These are phyloP conservation scores for Alternaria sp. DNA, from an alignment of 2,329 filamentous ascomycete genomes.

Conservation along the genomic window DNA sequence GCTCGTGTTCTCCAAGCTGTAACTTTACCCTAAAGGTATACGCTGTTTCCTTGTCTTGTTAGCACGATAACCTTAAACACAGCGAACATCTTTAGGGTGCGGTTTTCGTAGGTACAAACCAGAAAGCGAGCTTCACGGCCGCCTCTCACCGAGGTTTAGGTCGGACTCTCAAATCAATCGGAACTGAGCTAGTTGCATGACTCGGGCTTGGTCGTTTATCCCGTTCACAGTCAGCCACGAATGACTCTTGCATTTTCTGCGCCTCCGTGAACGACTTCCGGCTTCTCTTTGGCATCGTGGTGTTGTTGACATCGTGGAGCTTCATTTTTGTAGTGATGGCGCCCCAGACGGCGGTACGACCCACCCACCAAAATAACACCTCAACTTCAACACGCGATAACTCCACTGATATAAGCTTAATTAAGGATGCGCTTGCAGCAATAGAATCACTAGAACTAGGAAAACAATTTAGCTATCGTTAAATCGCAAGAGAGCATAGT, in stretches of 20 bases:
- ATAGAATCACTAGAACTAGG: too few species aligned
- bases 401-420: too few species aligned
- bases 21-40: not conserved
- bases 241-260: conserved; percentile 7
- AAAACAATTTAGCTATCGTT: too few species aligned
- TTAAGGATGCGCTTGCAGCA: too few species aligned
- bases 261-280: not conserved
- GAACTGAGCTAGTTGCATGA: conserved; percentile 11
- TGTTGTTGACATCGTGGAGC: conserved; percentile 6
- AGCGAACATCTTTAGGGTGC: not conserved
- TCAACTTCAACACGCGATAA: too few species aligned
- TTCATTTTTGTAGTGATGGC: conserved; percentile 6
- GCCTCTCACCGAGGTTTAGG: conserved; percentile 3
- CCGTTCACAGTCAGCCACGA: not conserved
- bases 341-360: too few species aligned
- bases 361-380: too few species aligned
- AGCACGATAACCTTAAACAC: not conserved
- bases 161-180: conserved; percentile 17
- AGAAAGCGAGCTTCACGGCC: conserved; percentile 1
- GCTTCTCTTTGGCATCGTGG: not conserved
- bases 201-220: conserved; percentile 5
- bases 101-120: not conserved
- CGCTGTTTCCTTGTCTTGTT: not conserved
- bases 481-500: too few species aligned
- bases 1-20: not conserved